These are phyloP conservation scores for Tilletia caries DNA, from an alignment of 1,284 basidiomycete genomes.

Conservation along the genomic window DNA sequence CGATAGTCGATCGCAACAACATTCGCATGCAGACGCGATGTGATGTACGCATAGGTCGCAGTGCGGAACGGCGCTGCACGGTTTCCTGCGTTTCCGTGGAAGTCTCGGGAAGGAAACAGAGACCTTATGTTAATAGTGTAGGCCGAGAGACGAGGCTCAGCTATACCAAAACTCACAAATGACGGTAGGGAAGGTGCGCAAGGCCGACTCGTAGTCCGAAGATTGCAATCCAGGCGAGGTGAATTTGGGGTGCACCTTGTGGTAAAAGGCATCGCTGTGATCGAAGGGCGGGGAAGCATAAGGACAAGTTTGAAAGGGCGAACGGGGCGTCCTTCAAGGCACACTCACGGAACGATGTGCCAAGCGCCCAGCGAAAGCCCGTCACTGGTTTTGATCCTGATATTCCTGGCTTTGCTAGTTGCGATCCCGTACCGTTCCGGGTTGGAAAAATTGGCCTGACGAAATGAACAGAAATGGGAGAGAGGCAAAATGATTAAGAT, in stretches of 20 bases:
- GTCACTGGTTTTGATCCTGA: conserved; percentile 70
- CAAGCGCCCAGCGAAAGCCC: conserved; percentile 78
- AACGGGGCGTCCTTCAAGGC: not conserved
- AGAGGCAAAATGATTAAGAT: not conserved
- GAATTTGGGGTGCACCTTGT: not conserved
- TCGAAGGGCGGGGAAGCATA: not conserved
- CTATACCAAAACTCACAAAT: conserved; percentile 60
- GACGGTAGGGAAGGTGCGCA: conserved; percentile 59
- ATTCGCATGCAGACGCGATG: conserved; percentile 67
- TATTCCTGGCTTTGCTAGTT: conserved; percentile 76
- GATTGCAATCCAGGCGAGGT: not conserved
- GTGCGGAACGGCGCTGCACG: conserved; percentile 68
- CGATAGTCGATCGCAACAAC: conserved; percentile 83
- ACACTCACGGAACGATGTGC: conserved; percentile 68
- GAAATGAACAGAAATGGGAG: conserved; percentile 13
- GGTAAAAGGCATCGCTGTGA: conserved; percentile 9
- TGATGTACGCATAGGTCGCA: conserved; percentile 64
- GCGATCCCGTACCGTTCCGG: conserved; percentile 29
- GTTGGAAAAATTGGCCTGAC: conserved; percentile 19
- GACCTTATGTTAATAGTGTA: not conserved
- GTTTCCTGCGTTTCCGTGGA: conserved; percentile 84
- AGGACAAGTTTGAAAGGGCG: not conserved
- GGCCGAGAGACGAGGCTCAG: not conserved
- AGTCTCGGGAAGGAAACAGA: conserved; percentile 52
- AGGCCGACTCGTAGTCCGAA: conserved; percentile 26